These are phyloP conservation scores for Adansonia grandidieri DNA, from an alignment of 441 rosid genomes.

Conservation along the genomic window DNA sequence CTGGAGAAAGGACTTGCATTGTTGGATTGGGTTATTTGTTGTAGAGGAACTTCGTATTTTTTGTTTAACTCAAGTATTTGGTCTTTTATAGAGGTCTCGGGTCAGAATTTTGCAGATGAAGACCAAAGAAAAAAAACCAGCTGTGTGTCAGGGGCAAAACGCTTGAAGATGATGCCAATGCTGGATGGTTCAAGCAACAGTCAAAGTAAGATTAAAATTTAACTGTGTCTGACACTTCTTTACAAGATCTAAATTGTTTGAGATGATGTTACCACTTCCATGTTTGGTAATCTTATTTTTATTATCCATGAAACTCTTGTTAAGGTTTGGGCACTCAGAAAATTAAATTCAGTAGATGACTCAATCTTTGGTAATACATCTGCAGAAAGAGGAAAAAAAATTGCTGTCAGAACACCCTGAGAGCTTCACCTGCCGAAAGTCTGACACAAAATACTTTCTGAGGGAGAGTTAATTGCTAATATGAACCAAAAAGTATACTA, in stretches of 20 bases:
- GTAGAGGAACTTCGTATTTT: too few relatives aligned
- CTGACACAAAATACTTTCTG: constrained; percentile 26
- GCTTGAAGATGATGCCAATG: constrained; percentile 32
- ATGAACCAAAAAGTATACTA: neutral
- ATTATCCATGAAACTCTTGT: neutral
- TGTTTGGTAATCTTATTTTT: neutral
- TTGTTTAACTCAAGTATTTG: constrained; percentile 11
- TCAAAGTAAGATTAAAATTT: constrained; percentile 25
- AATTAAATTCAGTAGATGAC: constrained; percentile 16
- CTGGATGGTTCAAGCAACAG: constrained; percentile 36
- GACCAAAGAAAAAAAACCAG: constrained; percentile 37
- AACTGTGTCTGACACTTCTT: neutral
- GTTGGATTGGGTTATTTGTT: neutral
- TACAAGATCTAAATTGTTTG: neutral
- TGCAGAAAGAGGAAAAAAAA: constrained; percentile 28
- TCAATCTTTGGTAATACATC: constrained; percentile 27
- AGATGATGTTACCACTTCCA: neutral
- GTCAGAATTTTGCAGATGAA: constrained; percentile 75
- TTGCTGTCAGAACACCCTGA: constrained; percentile 25
- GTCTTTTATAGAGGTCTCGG: constrained; percentile 61
- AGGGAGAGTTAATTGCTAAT: constrained; percentile 29
- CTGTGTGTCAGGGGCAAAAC: constrained; percentile 31
- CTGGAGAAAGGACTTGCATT: neutral
- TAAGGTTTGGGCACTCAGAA: constrained; percentile 33
- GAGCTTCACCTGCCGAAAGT: constrained; percentile 19